Base-by-base conservation (phyloP, 177 flowering plant species). In the Vitis hybrid region DNA sequence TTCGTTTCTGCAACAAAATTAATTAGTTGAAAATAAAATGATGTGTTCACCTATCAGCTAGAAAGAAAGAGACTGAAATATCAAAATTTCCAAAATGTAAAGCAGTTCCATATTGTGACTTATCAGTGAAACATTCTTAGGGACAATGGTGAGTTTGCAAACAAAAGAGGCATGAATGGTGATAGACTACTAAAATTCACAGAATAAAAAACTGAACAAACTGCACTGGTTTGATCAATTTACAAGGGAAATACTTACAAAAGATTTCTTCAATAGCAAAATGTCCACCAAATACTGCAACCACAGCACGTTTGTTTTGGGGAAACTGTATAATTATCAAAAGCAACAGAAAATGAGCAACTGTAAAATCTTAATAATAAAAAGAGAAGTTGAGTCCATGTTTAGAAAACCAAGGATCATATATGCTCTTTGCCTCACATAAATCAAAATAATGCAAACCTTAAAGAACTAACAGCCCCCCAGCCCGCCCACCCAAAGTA, bases 291-390 rank as follows among this genome's bases (percentile, higher is more conserved):
- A 76, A 77, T 94, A 96, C 59, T 86, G 88, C 80, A 96, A 66
- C 99, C 99, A 96, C 51, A 94, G 69, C 66, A 92, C 98, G 71
- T 96, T 96, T 19, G 97, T 96, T 87, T 82, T 87, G 15, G 90
- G 97, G 77, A 85, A 91, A 70, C 99, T 94, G 96, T 75, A 38
- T 8, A 38, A 38, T 38, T 38, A 8, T 38, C 7, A 38, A 38
- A 38, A 10, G 22, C 28, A n/a, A 59, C 49, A 18, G 14, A 12
- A 50, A 9, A 10, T n/a, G 17, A 24, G 17, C 31, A 51, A 51
- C 47, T 15, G 38, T 18, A 57, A 66, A 24, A 24, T 24, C 28
- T 24, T 24, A 24, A 24, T 24, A 24, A 13, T 22, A 44, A 65
- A 65, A 18, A 47, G 18, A 15, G 28, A 24, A 24, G 28, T 47